Conservation (phyloP, 352 stramenopile species). For the Pythium periplocum region DNA sequence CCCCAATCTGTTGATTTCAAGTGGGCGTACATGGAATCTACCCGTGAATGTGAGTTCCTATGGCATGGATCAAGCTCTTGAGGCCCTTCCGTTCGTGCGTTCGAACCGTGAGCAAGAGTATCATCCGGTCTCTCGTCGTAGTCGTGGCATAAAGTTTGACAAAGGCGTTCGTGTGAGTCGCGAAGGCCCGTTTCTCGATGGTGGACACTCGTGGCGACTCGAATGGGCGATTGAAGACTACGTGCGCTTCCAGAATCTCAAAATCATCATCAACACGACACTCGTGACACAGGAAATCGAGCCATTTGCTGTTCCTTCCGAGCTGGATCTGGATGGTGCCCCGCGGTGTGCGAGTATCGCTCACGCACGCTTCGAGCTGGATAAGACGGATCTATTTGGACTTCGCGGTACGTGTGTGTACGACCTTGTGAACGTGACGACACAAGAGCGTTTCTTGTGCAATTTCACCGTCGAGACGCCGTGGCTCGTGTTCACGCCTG, state of each 20-base stretch:
- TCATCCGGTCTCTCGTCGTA: constrained; percentile 39
- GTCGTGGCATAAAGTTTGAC: constrained; percentile 54
- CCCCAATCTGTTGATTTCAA: constrained; percentile 19
- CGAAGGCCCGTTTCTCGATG: constrained; percentile 60
- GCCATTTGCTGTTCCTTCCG: constrained; percentile 41
- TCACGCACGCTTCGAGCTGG: constrained; percentile 34
- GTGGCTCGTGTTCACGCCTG: constrained; percentile 66
- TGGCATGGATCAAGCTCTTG: constrained; percentile 70
- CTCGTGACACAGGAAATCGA: constrained; percentile 63
- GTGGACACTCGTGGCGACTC: constrained; percentile 64
- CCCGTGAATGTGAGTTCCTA: constrained; percentile 65
- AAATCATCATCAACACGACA: constrained; percentile 51
- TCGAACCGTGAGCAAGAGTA: constrained; percentile 67
- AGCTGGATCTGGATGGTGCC: constrained; percentile 34
- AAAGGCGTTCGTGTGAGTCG: constrained; percentile 70
- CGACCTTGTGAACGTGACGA: constrained; percentile 47
- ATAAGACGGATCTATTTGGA: constrained; percentile 40
- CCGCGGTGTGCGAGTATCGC: constrained; percentile 49
- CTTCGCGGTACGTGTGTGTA: constrained; percentile 62
- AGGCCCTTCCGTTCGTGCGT: constrained; percentile 57
- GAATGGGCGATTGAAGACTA: constrained; percentile 76
- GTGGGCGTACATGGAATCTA: constrained; percentile 54
- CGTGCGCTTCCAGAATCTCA: constrained; percentile 58
- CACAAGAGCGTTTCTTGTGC: constrained; percentile 69
- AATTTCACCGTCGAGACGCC: constrained; percentile 71